A percentile compares a stretch with the other conserved stretches of the same genome.
Conservation (phyloP, 2,329 filamentous ascomycete species). For the Zarea fungicola region DNA sequence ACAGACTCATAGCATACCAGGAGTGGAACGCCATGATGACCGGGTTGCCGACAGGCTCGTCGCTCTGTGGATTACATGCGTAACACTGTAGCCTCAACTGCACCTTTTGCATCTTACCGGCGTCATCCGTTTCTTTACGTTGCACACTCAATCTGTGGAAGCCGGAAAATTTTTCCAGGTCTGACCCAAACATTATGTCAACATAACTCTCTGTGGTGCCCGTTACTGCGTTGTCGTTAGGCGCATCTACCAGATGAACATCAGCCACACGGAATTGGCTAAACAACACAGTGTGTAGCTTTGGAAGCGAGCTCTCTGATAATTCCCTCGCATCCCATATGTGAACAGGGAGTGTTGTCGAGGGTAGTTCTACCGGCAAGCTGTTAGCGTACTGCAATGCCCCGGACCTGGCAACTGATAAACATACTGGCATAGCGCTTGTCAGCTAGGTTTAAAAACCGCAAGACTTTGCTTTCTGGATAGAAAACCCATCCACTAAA, state of each 20-base stretch:
- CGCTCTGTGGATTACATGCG: slow-evolving; percentile 8
- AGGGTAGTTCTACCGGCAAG: not conserved
- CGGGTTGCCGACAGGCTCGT: not conserved
- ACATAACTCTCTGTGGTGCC: slow-evolving; percentile 20
- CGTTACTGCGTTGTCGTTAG: not conserved
- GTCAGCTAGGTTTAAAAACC: not conserved
- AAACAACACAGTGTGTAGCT: slow-evolving; percentile 20
- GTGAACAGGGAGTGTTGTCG: slow-evolving; percentile 2
- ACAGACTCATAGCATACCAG: not conserved
- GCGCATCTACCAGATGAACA: slow-evolving; percentile 3
- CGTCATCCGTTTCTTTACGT: slow-evolving; percentile 8
- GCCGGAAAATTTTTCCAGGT: slow-evolving; percentile 21
- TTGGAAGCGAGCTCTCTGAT: slow-evolving; percentile 15
- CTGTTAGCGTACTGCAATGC: not conserved
- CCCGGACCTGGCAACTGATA: not conserved
- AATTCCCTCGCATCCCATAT: slow-evolving; percentile 20
- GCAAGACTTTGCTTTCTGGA: slow-evolving; percentile 20
- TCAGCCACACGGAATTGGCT: slow-evolving; percentile 25
- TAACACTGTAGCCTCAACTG: slow-evolving; percentile 2
- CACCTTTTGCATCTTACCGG: not conserved
- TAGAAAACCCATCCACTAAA: slow-evolving; percentile 27
- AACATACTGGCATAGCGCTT: slow-evolving; percentile 4
- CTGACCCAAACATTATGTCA: slow-evolving; percentile 26
- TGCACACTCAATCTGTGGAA: slow-evolving; percentile 26
- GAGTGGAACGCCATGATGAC: slow-evolving; percentile 1